phyloP scores from a whole-genome alignment of 164 flowering plant species.

The Amborella trichopoda region DNA sequence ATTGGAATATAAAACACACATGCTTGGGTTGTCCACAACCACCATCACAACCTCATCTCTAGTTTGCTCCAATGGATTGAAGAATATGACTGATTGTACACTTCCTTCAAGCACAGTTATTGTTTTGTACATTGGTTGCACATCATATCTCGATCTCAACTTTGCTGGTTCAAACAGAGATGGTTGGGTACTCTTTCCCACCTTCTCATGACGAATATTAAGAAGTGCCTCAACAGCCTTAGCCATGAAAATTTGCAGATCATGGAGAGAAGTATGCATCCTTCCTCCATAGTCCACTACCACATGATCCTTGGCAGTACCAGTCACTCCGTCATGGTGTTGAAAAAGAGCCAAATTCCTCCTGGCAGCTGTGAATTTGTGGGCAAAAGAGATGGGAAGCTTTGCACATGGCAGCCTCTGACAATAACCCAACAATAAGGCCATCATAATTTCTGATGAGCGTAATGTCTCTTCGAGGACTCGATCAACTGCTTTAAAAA shows the following conservation, averaged over 20 bases:
- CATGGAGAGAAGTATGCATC: constrained; percentile 87
- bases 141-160: constrained; percentile 74
- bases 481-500: constrained; percentile 95
- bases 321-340: constrained; percentile 99
- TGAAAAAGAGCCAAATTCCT: constrained; percentile 95
- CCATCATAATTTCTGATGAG: constrained; percentile 74
- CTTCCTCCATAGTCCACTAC: constrained; percentile 85
- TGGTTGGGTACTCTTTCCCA: constrained; percentile 51
- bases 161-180: constrained; percentile 69
- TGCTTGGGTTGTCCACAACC: constrained; percentile 55
- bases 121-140: constrained; percentile 55
- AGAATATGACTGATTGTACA: constrained; percentile 52
- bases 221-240: constrained; percentile 79
- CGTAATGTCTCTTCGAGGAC: constrained; percentile 92
- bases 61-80: constrained; percentile 81
- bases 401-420: constrained; percentile 72
- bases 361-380: constrained; percentile 91
- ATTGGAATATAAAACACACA: constrained; percentile 68
- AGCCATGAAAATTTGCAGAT: constrained; percentile 89
- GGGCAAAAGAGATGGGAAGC: constrained; percentile 61
- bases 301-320: constrained; percentile 95
- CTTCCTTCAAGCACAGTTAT: constrained; percentile 55
- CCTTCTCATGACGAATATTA: constrained; percentile 34
- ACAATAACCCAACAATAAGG: constrained; percentile 66
- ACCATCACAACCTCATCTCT: constrained; percentile 90